Evolutionary conservation across 2,329 filamentous ascomycete species (phyloP), one percentile per base, ranked within the genome.

Genomic region (Xylariaceae sp.): DNA sequence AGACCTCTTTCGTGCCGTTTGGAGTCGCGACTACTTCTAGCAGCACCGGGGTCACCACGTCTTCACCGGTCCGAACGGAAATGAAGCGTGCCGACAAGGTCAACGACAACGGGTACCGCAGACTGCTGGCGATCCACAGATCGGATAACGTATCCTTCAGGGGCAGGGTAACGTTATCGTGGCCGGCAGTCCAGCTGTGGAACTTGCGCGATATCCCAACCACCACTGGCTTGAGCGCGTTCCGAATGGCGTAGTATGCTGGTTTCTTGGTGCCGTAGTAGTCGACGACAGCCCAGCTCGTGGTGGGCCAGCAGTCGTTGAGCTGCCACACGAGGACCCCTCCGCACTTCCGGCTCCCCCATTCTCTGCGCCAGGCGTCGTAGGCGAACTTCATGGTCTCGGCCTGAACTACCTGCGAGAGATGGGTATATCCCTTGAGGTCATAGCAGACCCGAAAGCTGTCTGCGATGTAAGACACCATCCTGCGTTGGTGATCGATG

Each of bases 401-500:
- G 3, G 67, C 61, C 52, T 75, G 71, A 38, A 69, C 63, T 5
- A 75, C 49, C 40, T 75, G 71, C 1, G 71, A 73, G 15, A 63
- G 55, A 44, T 75, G 79, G 37, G 74, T 65, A 46, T 75, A 77
- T 31, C 67, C 64, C 1, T 35, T 32, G n/a, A 59, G 49, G 21
- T 59, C 50, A 16, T 44, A 52, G 11, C 54, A 64, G 23, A 67
- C 68, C 3, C 73, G 70, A 49, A 89, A 77, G 59, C 89, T 90
- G 51, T 89, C 84, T 10, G 80, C 74, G 2, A 89, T 62, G 49
- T 90, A 90, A 1, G 80, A 77, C 10, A 80, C 79, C 38, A 89
- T 76, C 24, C 83, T 69, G 22, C 83, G 69, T 54, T 88, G 82
- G 49, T 88, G 82, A 2, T 80, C 76, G 38, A 81, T 75, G 11